A percentile compares a stretch with the other conserved stretches of the same genome.
Evolutionary conservation across 1,284 basidiomycete genomes (phyloP).

Genomic region (Thecaphora frezii): DNA sequence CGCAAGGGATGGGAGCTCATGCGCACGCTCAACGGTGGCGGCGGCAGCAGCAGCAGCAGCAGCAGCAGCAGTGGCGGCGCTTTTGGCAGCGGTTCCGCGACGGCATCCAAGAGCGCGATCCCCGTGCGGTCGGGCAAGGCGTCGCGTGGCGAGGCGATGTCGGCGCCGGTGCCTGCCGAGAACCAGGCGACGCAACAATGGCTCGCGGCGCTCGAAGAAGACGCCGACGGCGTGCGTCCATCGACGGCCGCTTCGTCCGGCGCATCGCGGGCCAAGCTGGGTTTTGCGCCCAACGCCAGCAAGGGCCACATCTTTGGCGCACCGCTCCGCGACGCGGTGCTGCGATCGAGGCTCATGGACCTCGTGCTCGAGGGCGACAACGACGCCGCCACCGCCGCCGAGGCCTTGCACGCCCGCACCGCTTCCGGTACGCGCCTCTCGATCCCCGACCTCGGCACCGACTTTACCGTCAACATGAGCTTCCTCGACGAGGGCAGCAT

Average conservation of each 20-base stretch:
- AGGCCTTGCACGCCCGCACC: slow-evolving; percentile 1
- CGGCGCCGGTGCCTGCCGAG: slow-evolving; percentile 4
- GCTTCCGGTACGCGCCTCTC: slow-evolving; percentile 3
- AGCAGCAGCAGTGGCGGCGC: no score
- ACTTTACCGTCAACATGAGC: slow-evolving; percentile 18
- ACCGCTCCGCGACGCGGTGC: slow-evolving; percentile 43
- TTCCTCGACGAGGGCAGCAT: slow-evolving; percentile 8
- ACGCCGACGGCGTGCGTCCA: no score
- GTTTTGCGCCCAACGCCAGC: no score
- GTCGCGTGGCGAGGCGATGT: background rate
- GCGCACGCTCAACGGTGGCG: slow-evolving; percentile 20
- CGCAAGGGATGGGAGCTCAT: slow-evolving; percentile 45
- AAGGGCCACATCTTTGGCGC: slow-evolving; percentile 35
- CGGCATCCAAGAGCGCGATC: background rate
- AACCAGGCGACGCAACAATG: slow-evolving; percentile 41
- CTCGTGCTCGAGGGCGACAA: background rate
- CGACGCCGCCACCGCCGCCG: background rate
- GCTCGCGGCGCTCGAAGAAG: slow-evolving; percentile 17
- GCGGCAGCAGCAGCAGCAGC: background rate
- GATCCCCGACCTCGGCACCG: slow-evolving; percentile 30
- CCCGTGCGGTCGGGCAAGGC: background rate
- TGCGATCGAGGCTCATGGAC: slow-evolving; percentile 28
- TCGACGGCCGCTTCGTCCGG: no score
- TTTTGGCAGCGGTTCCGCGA: background rate
- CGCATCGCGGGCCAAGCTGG: no score